Evolutionary conservation across 352 stramenopile species (phyloP), one percentile per base, ranked within the genome.

Genomic region (Pythium brassicae): DNA sequence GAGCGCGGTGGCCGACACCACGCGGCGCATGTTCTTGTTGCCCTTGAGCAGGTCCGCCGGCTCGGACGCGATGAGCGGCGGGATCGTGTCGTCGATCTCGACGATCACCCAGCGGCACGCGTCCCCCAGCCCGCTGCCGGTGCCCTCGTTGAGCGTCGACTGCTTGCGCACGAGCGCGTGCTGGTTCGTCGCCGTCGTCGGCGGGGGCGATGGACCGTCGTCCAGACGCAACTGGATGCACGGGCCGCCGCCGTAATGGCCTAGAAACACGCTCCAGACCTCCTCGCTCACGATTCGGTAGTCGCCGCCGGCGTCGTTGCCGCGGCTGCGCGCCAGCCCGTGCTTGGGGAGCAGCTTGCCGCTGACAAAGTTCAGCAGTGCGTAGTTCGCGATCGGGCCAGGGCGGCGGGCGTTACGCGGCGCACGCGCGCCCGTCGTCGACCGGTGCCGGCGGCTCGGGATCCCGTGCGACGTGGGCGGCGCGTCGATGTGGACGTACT

Each of bases 221-320:
- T 63, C 66, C 0, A 63, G 20, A 37, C 55, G 59, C 27, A 76
- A 35, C 62, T 78, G 63, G 40, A 89, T 89, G 48, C 72, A 86
- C 4, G 80, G 80, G 12, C 80, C 80, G 23, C 80, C 80, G 27
- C 80, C 74, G 27, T 90, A 90, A 1, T 87, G 55, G 3, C 65
- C 51, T 20, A 78, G 54, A 25, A 90, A 90, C 2, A 78, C 62
- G 11, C 76, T 59, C 80, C 80, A 90, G 19, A 90, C 72, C 25
- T 88, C 80, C 27, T 86, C 68, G 37, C 77, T 87, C 12, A 89
- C 70, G 22, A 89, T 68, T 39, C 70, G 71, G 62, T 84, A 89
- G 53, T 87, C 72, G 8, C 74, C 78, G 22, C 57, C 57, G 9
- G 56, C 43, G 14, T 70, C 56, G 22, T 57, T 76, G 17, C 68